These are phyloP conservation scores for Umbelopsis vinacea DNA, from an alignment of 192 early-diverging fungal species.

Conservation along the genomic window DNA sequence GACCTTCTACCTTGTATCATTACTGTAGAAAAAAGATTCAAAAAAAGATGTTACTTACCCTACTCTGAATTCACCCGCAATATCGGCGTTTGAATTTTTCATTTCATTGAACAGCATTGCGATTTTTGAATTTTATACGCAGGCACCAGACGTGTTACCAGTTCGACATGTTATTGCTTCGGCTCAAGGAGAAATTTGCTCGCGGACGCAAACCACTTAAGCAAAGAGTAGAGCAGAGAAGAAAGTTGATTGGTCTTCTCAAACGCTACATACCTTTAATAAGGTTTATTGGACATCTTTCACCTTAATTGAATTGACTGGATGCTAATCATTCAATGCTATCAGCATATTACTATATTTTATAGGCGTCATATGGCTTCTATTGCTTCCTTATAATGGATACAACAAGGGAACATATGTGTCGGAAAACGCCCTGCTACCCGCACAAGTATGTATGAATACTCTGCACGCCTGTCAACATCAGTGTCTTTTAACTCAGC, in stretches of 20 bases:
- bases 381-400: slow-evolving; percentile 63
- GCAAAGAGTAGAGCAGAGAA: background rate
- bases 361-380: slow-evolving; percentile 64
- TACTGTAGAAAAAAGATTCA: background rate
- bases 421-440: slow-evolving; percentile 80
- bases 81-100: background rate
- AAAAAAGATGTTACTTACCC: too few relatives aligned
- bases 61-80: background rate
- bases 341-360: slow-evolving; percentile 61
- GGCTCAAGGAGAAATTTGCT: slow-evolving; percentile 1
- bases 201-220: background rate
- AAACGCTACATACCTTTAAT: background rate
- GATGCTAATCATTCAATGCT: background rate
- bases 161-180: background rate
- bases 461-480: background rate
- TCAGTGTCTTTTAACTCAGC: background rate
- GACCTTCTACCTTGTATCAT: background rate
- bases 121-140: background rate
- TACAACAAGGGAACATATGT: slow-evolving; percentile 71
- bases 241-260: background rate
- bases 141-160: slow-evolving; percentile 12
- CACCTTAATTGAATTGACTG: background rate
- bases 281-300: background rate
- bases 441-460: slow-evolving; percentile 58
- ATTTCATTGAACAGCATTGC: background rate